phyloP scores from a whole-genome alignment of 129 eudicot species.

The Logfia minima region DNA sequence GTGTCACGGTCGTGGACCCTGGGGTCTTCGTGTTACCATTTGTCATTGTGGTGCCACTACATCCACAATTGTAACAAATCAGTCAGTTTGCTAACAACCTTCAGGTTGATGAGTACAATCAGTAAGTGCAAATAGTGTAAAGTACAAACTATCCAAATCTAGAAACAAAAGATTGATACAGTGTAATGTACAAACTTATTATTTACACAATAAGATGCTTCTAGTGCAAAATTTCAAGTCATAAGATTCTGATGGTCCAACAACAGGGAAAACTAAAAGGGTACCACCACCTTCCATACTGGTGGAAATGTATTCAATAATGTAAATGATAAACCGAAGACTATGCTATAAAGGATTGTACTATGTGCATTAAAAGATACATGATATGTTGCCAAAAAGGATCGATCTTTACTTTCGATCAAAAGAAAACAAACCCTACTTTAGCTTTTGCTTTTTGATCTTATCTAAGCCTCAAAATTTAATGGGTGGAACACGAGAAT shows the following conservation, averaged over 20 bases:
- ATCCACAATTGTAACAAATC: slow-evolving; percentile 6
- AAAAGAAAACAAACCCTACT: slow-evolving; percentile 24
- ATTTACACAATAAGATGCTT: too few relatives aligned
- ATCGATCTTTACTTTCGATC: slow-evolving; percentile 14
- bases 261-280: neutral
- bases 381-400: neutral
- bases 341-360: neutral
- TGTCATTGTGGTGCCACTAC: slow-evolving; percentile 22
- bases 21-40: slow-evolving; percentile 30
- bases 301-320: neutral
- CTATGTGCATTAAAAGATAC: slow-evolving; percentile 1
- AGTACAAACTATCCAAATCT: neutral
- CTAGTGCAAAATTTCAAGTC: too few relatives aligned
- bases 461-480: slow-evolving; percentile 14
- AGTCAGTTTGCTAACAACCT: neutral
- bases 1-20: slow-evolving; percentile 34
- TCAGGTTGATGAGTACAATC: too few relatives aligned
- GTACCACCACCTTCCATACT: neutral
- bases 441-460: slow-evolving; percentile 27
- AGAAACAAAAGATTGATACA: neutral
- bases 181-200: neutral
- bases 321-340: neutral
- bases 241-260: neutral
- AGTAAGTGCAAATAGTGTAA: too few relatives aligned
- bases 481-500: neutral